Evolutionary conservation across 495 filamentous ascomycete genomes (phyloP), one percentile per base, ranked within the genome.

Genomic region (Platismatia glauca): DNA sequence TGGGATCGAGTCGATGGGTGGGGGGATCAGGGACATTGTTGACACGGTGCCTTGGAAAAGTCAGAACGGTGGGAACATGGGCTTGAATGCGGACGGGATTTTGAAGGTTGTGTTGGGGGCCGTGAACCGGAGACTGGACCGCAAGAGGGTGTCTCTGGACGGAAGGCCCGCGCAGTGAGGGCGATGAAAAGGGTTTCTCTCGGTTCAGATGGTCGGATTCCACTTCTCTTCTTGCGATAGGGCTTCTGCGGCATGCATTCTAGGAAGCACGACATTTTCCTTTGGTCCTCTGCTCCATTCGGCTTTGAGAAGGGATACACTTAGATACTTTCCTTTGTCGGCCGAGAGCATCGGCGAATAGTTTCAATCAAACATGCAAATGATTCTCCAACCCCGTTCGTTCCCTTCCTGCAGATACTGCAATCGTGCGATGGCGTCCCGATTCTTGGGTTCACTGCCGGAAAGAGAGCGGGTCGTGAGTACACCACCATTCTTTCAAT

Each of bases 21-120:
- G 78, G 34, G 77, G 79, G 22, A 67, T 91, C 24, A 75, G 94
- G 37, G 94, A 98, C 76, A 97, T 98, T 63, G 91, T 97, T 5
- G 94, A 98, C 75, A 97, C 93, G 0, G 86, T 94, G 29, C 88
- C 87, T 11, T 95, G 86, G 82, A 82, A 61, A 68, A 79, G 72
- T 56, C 72, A 65, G 67, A 71, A 58, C 41, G 75, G 71, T 20
- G 50, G 50, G 5, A 53, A 2, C 12, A 66, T 60, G 64, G 76
- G 71, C 41, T 70, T 87, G 53, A 81, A 79, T 52, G 85, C 78
- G 0, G 85, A 93, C 6, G 86, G 83, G 0, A 88, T 97, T 60
- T 71, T 97, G 61, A 97, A 97, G 38, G 67, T 66, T 58, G 90
- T 95, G 3, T 75, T 96, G 5, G 65, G 65, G 11, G 58, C 57